Base-by-base conservation (phyloP, 2,329 filamentous ascomycete species). In the Pseudocercospora crystallina region DNA sequence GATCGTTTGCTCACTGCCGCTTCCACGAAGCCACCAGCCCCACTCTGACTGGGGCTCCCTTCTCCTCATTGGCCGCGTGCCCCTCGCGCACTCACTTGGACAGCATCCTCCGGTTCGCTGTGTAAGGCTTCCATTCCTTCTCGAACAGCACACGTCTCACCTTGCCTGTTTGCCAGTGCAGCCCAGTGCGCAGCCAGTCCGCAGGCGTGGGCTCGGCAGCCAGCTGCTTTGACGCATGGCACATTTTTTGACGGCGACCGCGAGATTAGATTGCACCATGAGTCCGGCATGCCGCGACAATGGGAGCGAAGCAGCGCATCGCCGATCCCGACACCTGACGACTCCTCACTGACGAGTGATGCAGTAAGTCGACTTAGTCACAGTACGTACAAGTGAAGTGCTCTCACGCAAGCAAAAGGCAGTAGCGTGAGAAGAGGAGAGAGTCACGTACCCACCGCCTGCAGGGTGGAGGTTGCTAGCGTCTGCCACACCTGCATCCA, bases 91-190 rank as follows among this genome's bases (percentile, higher is more conserved):
- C 20, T 26, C 20, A 26, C 20, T 4, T 26, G 4, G 4, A 26
- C 32, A 31, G 42, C 41, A 11, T 32, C 12, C 41, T 15, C 32
- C 35, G 47, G 17, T 42, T 43, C 33, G 34, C 49, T 38, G 33
- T 30, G 32, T 20, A 39, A 26, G 43, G 49, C 43, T 52, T 52
- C 49, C 49, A 52, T 52, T 47, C 39, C 43, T 52, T 52, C 44
- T 43, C 39, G 49, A 52, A 51, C 31, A 26, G 20, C 20, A 26
- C 20, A 26, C 20, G 20, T 26, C 20, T 26, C 20, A 26, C 20
- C 20, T 26, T 26, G 20, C 20, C 20, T 26, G 20, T 26, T 26
- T 26, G 20, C 20, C 20, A 26, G 20, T 26, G 20, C 3, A 26
- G 20, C 20, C 20, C 20, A 26, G 7, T 26, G 4, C 20, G 20